A percentile compares a stretch with the other conserved stretches of the same genome.
Evolutionary conservation across 1,284 basidiomycete genomes (phyloP).

Genomic region (Moesziomyces parantarcticus): DNA sequence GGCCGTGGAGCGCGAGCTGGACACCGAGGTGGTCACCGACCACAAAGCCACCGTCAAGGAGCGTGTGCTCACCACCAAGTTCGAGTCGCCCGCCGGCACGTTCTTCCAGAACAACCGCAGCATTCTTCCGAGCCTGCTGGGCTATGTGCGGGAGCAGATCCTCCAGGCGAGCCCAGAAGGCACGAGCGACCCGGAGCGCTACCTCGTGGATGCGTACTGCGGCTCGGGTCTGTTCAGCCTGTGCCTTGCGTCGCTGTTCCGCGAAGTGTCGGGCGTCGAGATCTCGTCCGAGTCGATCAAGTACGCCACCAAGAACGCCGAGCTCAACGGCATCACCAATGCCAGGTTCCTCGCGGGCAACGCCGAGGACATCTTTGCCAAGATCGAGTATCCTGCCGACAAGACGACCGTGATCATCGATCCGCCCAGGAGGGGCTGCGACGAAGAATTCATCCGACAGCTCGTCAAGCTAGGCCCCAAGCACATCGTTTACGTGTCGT

Average conservation of each 20-base stretch:
- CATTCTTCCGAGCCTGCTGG: conserved; percentile 83
- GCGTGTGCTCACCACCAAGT: conserved; percentile 81
- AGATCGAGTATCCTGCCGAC: conserved; percentile 75
- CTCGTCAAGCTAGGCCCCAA: conserved; percentile 59
- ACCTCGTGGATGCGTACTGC: conserved; percentile 67
- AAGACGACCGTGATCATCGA: conserved; percentile 73
- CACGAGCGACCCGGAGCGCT: conserved; percentile 17
- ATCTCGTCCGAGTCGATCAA: conserved; percentile 78
- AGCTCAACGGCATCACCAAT: conserved; percentile 74
- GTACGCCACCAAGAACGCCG: conserved; percentile 82
- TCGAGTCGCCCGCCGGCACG: conserved; percentile 82
- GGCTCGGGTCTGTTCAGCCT: conserved; percentile 90
- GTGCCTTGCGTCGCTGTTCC: conserved; percentile 82
- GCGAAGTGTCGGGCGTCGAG: conserved; percentile 88
- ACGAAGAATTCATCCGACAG: conserved; percentile 64
- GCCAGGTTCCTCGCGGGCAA: conserved; percentile 72
- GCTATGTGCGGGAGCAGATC: conserved; percentile 75
- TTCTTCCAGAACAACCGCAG: conserved; percentile 99
- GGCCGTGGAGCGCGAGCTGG: conserved; percentile 25
- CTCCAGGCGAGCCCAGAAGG: conserved; percentile 4
- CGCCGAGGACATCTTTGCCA: conserved; percentile 72
- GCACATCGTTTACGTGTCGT: conserved; percentile 70
- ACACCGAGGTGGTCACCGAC: conserved; percentile 74
- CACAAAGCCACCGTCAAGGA: conserved; percentile 85
- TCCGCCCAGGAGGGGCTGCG: conserved; percentile 53